Evolutionary conservation across 2,329 filamentous ascomycete genomes (phyloP).

Genomic region (Cladophialophora carrionii): DNA sequence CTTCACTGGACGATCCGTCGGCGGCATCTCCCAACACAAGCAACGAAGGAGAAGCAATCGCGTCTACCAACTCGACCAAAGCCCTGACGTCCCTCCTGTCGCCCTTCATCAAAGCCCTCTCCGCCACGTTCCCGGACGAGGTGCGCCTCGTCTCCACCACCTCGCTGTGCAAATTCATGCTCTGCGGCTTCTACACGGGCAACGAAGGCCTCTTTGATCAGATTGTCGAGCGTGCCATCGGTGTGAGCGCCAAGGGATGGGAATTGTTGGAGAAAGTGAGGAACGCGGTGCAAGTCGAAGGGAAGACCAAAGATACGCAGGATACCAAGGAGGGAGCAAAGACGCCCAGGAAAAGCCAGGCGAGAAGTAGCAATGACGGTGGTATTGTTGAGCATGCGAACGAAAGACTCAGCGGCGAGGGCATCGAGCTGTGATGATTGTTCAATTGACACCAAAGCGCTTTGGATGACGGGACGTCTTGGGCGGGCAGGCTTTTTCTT

Average conservation of each 20-base stretch:
- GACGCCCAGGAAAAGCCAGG: constrained; percentile 15
- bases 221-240: constrained; percentile 54
- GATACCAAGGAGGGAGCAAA: constrained; percentile 15
- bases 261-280: constrained; percentile 53
- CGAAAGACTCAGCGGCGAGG: constrained; percentile 23
- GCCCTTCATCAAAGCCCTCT: constrained; percentile 64
- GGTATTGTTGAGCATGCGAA: not conserved
- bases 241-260: constrained; percentile 48
- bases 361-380: constrained; percentile 25
- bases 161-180: constrained; percentile 56
- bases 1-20: not conserved
- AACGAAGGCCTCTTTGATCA: constrained; percentile 59
- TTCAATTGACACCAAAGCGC: not conserved
- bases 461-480: not conserved
- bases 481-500: not conserved
- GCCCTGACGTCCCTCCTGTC: constrained; percentile 61
- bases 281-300: constrained; percentile 53
- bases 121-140: constrained; percentile 58
- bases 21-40: not conserved
- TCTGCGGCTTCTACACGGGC: constrained; percentile 42
- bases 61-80: constrained; percentile 9
- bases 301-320: constrained; percentile 46
- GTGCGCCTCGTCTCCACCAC: constrained; percentile 53
- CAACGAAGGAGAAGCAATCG: constrained; percentile 38
- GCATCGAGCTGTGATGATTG: constrained; percentile 18